A percentile compares a stretch with the other conserved stretches of the same genome.
phyloP scores from a whole-genome alignment of 1,284 basidiomycete genomes.

The Heliocybe sulcata region DNA sequence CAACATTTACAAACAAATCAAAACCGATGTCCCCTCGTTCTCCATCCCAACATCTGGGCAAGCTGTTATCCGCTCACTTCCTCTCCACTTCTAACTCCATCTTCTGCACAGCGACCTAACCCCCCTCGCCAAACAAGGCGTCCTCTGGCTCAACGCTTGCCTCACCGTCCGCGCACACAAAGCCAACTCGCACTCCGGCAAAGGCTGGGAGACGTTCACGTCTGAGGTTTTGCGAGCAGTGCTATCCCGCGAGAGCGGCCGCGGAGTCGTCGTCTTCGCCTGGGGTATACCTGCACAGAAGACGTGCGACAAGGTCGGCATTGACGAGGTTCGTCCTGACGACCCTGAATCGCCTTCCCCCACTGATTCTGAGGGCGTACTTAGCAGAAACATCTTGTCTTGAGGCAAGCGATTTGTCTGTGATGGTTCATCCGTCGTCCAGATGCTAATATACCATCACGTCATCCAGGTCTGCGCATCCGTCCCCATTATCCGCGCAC shows the following conservation, averaged over 20 bases:
- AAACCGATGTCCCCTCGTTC: slow-evolving; percentile 39
- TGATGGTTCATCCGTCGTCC: not conserved
- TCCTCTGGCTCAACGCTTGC: slow-evolving; percentile 52
- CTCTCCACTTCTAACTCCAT: not conserved
- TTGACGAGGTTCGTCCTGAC: slow-evolving; percentile 12
- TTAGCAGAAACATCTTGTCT: slow-evolving; percentile 9
- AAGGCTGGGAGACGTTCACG: slow-evolving; percentile 58
- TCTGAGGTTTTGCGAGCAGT: slow-evolving; percentile 14
- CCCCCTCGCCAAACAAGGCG: slow-evolving; percentile 48
- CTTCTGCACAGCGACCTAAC: slow-evolving; percentile 36
- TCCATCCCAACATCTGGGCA: slow-evolving; percentile 43
- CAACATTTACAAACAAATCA: slow-evolving; percentile 56
- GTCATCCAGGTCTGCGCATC: slow-evolving; percentile 34
- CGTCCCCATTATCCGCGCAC: slow-evolving; percentile 42
- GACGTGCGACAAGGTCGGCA: slow-evolving; percentile 33
- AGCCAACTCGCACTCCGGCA: slow-evolving; percentile 45
- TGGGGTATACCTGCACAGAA: slow-evolving; percentile 53
- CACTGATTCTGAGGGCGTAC: not conserved
- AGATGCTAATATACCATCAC: not conserved
- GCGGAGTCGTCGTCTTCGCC: slow-evolving; percentile 36
- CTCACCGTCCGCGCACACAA: slow-evolving; percentile 43
- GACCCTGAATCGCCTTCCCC: not conserved
- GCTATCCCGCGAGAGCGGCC: slow-evolving; percentile 10
- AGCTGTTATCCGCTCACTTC: not conserved
- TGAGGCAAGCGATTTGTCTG: slow-evolving; percentile 5